phyloP scores from a whole-genome alignment of 441 rosid species.

The Sinapis alba region DNA sequence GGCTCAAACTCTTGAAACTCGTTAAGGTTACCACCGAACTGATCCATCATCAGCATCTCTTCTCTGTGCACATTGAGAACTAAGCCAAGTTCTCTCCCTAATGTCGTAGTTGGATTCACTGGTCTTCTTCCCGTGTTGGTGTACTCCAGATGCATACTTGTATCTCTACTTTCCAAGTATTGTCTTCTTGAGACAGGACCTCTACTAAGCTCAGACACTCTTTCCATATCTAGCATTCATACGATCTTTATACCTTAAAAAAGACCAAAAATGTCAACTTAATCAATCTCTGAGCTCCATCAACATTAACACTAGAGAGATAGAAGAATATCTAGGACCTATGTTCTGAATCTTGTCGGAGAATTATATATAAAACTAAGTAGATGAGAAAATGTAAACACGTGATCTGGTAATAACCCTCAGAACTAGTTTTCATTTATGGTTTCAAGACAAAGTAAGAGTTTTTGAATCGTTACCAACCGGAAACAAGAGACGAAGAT shows the following conservation, averaged over 20 bases:
- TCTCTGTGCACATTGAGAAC: slow-evolving; percentile 51
- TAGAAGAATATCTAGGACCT: slow-evolving; percentile 19
- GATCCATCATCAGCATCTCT: slow-evolving; percentile 54
- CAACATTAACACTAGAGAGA: slow-evolving; percentile 6
- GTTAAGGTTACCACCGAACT: slow-evolving; percentile 31
- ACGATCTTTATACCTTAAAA: slow-evolving; percentile 15
- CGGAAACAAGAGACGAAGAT: too few species aligned
- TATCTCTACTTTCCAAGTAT: slow-evolving; percentile 47
- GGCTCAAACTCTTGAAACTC: slow-evolving; percentile 49
- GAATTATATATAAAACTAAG: neutral
- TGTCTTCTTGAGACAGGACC: slow-evolving; percentile 51
- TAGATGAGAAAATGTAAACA: neutral
- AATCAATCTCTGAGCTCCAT: neutral
- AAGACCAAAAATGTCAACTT: neutral
- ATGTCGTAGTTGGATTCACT: slow-evolving; percentile 27
- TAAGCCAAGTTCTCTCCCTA: slow-evolving; percentile 54
- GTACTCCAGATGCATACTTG: slow-evolving; percentile 47
- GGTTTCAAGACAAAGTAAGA: neutral
- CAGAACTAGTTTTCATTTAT: slow-evolving; percentile 14
- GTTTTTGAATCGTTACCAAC: too few species aligned
- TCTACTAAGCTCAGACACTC: slow-evolving; percentile 56
- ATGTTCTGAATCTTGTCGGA: slow-evolving; percentile 12
- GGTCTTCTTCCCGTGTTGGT: slow-evolving; percentile 41
- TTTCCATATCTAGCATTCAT: slow-evolving; percentile 57
- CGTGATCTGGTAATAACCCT: slow-evolving; percentile 8